phyloP scores from a whole-genome alignment of 257 asterid genomes.

The Ligustrum vulgare region DNA sequence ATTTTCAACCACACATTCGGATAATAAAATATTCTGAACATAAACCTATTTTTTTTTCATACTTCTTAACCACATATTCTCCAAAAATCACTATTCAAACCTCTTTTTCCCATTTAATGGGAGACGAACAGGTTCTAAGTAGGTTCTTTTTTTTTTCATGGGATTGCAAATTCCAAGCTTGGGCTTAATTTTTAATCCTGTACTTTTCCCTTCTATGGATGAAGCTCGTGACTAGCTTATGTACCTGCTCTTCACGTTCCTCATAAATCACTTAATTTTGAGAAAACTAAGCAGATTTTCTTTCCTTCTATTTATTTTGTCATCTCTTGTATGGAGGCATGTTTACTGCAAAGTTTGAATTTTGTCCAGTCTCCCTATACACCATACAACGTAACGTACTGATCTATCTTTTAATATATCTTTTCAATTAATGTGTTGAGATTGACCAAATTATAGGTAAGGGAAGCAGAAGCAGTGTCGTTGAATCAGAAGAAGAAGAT shows the following conservation, averaged over 20 bases:
- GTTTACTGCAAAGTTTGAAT: background rate
- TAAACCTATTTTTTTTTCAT: no score
- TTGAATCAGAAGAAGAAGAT: conserved; percentile 67
- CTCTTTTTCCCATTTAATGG: no score
- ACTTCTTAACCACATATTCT: no score
- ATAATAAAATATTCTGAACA: no score
- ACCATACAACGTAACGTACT: background rate
- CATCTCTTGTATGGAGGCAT: background rate
- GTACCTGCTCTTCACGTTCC: no score
- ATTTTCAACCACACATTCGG: no score
- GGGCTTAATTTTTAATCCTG: background rate
- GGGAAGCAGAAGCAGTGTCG: conserved; percentile 54
- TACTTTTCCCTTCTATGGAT: background rate
- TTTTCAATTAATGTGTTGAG: background rate
- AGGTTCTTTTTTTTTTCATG: background rate
- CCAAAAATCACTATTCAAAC: no score
- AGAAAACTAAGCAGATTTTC: no score
- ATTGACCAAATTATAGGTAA: conserved; percentile 37
- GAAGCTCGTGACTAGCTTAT: background rate
- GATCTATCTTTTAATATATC: background rate
- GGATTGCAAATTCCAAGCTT: background rate
- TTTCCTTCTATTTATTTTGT: background rate
- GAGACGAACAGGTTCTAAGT: background rate
- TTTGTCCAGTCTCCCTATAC: background rate
- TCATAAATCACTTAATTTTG: no score